Evolutionary conservation across 1,284 basidiomycete genomes (phyloP), one percentile per base, ranked within the genome.

Genomic region (Trametes hirsuta): DNA sequence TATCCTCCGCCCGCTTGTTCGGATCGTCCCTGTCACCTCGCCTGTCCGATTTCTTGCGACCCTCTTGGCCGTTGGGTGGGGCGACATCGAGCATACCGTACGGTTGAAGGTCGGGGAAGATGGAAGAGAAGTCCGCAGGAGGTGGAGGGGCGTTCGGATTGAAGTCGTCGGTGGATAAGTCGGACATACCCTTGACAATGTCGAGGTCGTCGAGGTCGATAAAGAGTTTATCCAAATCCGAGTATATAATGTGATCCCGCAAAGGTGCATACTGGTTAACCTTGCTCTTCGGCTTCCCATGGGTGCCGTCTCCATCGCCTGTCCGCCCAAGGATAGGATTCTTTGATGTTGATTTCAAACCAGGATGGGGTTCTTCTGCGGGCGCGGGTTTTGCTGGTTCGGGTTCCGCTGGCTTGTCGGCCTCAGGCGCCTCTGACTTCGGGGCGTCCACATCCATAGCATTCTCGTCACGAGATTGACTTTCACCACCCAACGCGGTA

Each of bases 1-100:
- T 80, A 50, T 90, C 88, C 60, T 92, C 90, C 0, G 78, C 68
- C 40, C 90, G 80, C 70, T 82, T 88, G 65, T 81, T 84, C n/a
- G 85, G 84, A 67, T 90, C 90, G 61, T 91, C 63, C 76, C 53
- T 84, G 61, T 90, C 88, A 1, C 77, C 77, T 63, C 79, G 79
- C 68, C 82, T 84, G 35, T 86, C 84, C 2, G 77, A 75, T 55
- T 81, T 70, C 59, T 65, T 65, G 42, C 53, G 61, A 25, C 58
- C 58, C 46, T 71, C 62, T 49, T 53, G 21, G 30, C 48, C 58
- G 54, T 64, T 47, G 55, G 64, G 49, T 81, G 83, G 25, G 87
- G 87, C 68, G 88, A 92, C 44, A 89, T 81, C 35, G 79, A 77
- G 2, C 81, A 79, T 24, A 88, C 72, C 65, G 84, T 85, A 37